Percentiles rank a stretch among this genome's conserved stretches.
Conservation (phyloP, 108 stramenopile genomes). For the Skeletonema marinoi region DNA sequence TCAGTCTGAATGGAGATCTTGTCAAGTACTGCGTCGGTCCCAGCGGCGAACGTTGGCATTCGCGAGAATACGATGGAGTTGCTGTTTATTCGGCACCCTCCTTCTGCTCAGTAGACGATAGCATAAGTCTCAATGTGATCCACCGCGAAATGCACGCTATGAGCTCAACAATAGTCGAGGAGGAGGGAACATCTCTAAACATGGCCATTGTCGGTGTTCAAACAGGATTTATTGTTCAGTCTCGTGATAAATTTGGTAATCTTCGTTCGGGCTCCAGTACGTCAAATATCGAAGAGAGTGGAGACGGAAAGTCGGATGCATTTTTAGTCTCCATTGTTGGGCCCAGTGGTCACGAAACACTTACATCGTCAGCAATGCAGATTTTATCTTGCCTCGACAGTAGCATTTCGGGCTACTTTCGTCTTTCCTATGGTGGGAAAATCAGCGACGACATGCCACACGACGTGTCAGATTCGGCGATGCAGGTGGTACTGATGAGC, state of each 20-base stretch:
- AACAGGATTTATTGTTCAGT: conserved; percentile 58
- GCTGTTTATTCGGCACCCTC: conserved; percentile 55
- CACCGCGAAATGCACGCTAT: conserved; percentile 73
- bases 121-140: conserved; percentile 51
- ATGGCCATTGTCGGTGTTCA: conserved; percentile 66
- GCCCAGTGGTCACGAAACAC: conserved; percentile 50
- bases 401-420: conserved; percentile 48
- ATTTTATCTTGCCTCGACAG: conserved; percentile 38
- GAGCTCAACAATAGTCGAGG: conserved; percentile 49
- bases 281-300: conserved; percentile 45
- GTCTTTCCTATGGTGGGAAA: conserved; percentile 57
- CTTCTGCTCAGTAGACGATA: conserved; percentile 48
- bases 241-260: conserved; percentile 85
- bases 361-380: conserved; percentile 68
- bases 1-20: conserved; percentile 54
- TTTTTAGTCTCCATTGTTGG: conserved; percentile 66
- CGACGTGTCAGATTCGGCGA: conserved; percentile 56
- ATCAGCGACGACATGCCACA: conserved; percentile 56
- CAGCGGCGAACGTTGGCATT: conserved; percentile 35
- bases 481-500: conserved; percentile 51
- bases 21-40: conserved; percentile 53
- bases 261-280: conserved; percentile 59
- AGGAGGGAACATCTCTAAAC: conserved; percentile 40
- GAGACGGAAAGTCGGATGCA: conserved; percentile 69
- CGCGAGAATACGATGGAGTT: conserved; percentile 69